A percentile compares a stretch with the other conserved stretches of the same genome.
phyloP scores from a whole-genome alignment of 768 basidiomycete species.

The Thelephora ganbajun region DNA sequence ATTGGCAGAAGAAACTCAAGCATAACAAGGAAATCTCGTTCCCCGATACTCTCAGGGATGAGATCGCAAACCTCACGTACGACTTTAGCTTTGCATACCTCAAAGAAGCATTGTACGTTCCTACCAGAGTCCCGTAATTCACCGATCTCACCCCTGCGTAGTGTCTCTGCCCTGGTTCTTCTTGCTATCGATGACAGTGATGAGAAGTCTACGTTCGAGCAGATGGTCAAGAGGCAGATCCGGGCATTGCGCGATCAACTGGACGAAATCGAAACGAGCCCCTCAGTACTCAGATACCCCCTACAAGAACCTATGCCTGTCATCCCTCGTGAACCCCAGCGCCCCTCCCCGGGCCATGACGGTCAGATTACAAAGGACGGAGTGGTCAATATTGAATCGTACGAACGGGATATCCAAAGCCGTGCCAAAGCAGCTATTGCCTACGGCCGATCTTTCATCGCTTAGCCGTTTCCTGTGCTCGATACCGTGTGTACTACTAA shows the following conservation, averaged over 20 bases:
- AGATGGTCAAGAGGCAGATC: slow-evolving; percentile 43
- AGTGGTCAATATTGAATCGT: no score
- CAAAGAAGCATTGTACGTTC: slow-evolving; percentile 76
- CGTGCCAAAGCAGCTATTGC: no score
- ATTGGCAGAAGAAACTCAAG: slow-evolving; percentile 71
- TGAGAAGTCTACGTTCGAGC: slow-evolving; percentile 35
- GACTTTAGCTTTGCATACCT: slow-evolving; percentile 79
- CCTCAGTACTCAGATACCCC: no score
- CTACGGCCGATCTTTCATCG: no score
- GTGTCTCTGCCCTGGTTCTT: slow-evolving; percentile 61
- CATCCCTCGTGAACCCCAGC: no score
- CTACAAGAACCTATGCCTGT: no score
- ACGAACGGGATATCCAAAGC: no score
- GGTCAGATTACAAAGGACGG: no score
- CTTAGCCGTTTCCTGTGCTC: no score
- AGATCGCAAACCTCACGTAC: slow-evolving; percentile 44
- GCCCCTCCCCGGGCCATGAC: no score
- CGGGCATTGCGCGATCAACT: slow-evolving; percentile 50
- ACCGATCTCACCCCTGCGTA: slow-evolving; percentile 13
- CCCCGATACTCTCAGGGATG: slow-evolving; percentile 47
- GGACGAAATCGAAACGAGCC: slow-evolving; percentile 21
- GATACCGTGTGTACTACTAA: no score
- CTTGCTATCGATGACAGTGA: slow-evolving; percentile 36
- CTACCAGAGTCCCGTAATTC: background rate
- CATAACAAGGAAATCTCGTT: slow-evolving; percentile 49